Conservation (phyloP, 1,284 basidiomycete genomes). For the Boletus mariae region DNA sequence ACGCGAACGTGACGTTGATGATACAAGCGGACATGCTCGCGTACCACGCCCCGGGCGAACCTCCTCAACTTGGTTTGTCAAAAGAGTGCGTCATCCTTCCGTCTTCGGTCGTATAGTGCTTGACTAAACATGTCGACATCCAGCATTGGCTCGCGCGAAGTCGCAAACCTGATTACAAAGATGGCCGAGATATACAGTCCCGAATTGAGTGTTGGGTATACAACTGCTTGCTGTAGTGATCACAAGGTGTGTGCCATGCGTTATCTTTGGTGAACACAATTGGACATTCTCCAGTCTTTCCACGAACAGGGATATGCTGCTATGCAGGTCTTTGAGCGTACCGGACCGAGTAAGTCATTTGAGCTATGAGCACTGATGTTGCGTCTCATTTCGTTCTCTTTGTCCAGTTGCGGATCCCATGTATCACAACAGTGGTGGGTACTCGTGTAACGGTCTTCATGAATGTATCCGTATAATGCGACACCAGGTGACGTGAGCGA, state of each 20-base stretch:
- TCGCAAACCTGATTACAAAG: conserved; percentile 69
- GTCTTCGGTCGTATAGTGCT: background rate
- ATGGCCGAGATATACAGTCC: conserved; percentile 76
- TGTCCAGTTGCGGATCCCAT: conserved; percentile 72
- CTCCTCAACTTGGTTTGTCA: conserved; percentile 76
- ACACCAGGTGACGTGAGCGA: conserved; percentile 66
- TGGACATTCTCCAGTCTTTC: conserved; percentile 55
- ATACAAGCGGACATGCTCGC: conserved; percentile 89
- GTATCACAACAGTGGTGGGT: conserved; percentile 76
- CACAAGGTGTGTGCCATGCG: conserved; percentile 52
- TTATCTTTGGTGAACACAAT: background rate
- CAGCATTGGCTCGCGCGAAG: conserved; percentile 78
- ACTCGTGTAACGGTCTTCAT: background rate
- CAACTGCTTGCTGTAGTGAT: conserved; percentile 82
- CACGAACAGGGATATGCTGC: conserved; percentile 78
- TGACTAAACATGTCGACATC: background rate
- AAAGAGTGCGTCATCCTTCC: conserved; percentile 39
- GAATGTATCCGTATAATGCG: background rate
- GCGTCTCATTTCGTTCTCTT: background rate
- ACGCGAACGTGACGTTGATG: conserved; percentile 74
- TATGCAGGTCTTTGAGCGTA: conserved; percentile 80
- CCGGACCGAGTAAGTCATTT: conserved; percentile 57
- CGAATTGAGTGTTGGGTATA: conserved; percentile 76
- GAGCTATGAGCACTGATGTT: background rate
- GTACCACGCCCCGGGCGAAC: conserved; percentile 72